phyloP scores from a whole-genome alignment of 2,329 filamentous ascomycete species.

The Cytospora piceae region DNA sequence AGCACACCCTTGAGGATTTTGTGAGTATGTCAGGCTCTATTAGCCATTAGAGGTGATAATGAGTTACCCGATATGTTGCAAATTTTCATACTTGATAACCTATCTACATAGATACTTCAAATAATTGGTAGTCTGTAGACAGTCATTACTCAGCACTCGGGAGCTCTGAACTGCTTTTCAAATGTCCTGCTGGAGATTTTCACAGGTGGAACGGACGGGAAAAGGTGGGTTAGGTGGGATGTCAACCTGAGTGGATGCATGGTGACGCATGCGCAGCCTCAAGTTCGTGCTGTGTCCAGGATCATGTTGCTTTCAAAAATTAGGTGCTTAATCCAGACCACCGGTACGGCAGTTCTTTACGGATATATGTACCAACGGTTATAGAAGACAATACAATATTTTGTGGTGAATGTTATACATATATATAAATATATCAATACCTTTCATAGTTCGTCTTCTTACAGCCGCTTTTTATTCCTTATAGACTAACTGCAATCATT shows the following conservation, averaged over 20 bases:
- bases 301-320: background rate
- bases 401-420: too few relatives aligned
- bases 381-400: too few relatives aligned
- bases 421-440: too few relatives aligned
- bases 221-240: conserved; percentile 2
- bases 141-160: background rate
- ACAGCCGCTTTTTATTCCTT: too few relatives aligned
- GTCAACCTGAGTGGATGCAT: conserved; percentile 17
- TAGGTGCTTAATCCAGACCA: background rate
- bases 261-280: conserved; percentile 16
- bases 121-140: background rate
- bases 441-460: too few relatives aligned
- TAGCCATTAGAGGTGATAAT: too few relatives aligned
- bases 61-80: too few relatives aligned
- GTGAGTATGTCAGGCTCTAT: too few relatives aligned
- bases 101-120: background rate
- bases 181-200: background rate
- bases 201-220: background rate
- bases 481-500: too few relatives aligned
- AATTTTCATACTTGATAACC: background rate
- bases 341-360: background rate
- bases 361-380: background rate
- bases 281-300: background rate
- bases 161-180: background rate
- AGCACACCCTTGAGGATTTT: too few relatives aligned